Conservation (phyloP, 148 eudicot species). For the Vaccinium macrocarpon region DNA sequence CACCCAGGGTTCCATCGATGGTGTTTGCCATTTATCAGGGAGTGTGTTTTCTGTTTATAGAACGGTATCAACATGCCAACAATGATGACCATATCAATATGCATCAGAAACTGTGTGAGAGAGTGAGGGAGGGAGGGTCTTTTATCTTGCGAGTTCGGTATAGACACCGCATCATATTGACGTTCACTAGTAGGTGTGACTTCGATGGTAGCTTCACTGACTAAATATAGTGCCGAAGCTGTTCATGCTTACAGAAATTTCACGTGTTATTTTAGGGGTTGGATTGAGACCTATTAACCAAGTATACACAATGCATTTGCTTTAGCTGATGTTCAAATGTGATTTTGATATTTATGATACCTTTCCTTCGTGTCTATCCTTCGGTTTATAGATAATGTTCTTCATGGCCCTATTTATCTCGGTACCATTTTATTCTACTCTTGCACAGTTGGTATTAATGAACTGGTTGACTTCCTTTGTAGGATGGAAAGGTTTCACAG, state of each 20-base stretch:
- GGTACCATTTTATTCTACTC: background rate
- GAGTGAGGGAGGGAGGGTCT: background rate
- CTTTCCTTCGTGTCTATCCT: background rate
- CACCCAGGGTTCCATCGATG: background rate
- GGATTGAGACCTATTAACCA: background rate
- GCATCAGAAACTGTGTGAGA: background rate
- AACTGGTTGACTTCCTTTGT: slow-evolving; percentile 8
- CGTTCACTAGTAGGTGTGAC: background rate
- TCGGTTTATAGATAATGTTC: too few relatives aligned
- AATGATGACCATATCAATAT: background rate
- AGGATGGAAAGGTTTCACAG: slow-evolving; percentile 96
- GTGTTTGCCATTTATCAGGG: background rate
- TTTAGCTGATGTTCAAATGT: background rate
- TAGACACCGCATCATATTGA: background rate
- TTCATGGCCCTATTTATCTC: too few relatives aligned
- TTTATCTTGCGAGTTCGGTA: background rate
- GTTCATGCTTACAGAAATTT: background rate
- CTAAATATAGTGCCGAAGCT: background rate
- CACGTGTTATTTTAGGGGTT: background rate
- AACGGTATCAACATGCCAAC: background rate
- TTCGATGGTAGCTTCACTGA: background rate
- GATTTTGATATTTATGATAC: background rate
- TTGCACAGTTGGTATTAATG: background rate
- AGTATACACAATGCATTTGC: background rate
- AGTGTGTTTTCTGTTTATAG: background rate